These are phyloP conservation scores for Psidium friedrichsthalianum DNA, from an alignment of 345 rosid species.

Conservation along the genomic window DNA sequence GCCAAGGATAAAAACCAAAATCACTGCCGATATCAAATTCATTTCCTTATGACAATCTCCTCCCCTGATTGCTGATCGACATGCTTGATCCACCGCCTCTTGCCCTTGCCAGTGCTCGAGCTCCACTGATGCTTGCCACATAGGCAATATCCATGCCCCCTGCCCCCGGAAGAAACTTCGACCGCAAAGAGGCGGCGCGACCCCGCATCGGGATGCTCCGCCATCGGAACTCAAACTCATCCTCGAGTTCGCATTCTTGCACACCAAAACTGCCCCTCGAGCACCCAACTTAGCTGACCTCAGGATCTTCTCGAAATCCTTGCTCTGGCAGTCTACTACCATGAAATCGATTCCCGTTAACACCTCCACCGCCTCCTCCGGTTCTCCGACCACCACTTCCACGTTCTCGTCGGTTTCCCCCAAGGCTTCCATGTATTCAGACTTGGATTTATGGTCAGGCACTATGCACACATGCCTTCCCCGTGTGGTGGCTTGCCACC, in stretches of 20 bases:
- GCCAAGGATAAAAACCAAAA: neutral
- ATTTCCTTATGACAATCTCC: constrained; percentile 54
- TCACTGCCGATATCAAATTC: neutral
- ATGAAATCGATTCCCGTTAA: constrained; percentile 56
- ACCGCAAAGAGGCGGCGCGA: constrained; percentile 49
- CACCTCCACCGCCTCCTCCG: constrained; percentile 40
- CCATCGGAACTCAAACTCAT: constrained; percentile 46
- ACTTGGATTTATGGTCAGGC: constrained; percentile 58
- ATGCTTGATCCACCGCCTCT: constrained; percentile 73
- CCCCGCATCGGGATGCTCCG: constrained; percentile 26
- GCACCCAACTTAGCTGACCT: constrained; percentile 43
- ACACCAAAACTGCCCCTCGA: constrained; percentile 67
- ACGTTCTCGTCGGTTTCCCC: constrained; percentile 13
- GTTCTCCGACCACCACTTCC: constrained; percentile 41
- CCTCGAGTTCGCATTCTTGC: constrained; percentile 55
- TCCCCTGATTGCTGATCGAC: constrained; percentile 64
- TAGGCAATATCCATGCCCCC: constrained; percentile 74
- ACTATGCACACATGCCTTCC: constrained; percentile 78
- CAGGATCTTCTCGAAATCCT: constrained; percentile 49
- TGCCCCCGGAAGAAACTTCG: constrained; percentile 59
- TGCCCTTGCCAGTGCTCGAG: constrained; percentile 8
- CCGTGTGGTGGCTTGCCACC: constrained; percentile 53
- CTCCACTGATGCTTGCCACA: constrained; percentile 26
- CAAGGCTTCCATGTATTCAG: constrained; percentile 35
- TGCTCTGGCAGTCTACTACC: constrained; percentile 56